These are phyloP conservation scores for Immersiella caudata DNA, from an alignment of 495 filamentous ascomycete genomes.

Conservation along the genomic window DNA sequence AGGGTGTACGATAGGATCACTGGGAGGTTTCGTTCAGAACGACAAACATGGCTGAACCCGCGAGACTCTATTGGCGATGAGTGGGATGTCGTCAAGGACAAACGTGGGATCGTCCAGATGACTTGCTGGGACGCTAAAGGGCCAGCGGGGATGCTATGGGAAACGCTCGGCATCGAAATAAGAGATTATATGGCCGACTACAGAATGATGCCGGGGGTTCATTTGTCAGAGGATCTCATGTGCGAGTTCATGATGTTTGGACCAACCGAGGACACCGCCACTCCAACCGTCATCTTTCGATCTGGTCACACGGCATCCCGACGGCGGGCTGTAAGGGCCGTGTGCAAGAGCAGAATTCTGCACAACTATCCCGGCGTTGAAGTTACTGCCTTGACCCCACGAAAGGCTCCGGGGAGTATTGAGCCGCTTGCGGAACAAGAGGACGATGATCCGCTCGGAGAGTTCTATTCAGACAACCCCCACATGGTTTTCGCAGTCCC, in stretches of 20 bases:
- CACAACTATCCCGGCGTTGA: neutral
- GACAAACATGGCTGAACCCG: neutral
- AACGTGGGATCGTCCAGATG: neutral
- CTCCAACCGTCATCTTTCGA: neutral
- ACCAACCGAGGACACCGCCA: neutral
- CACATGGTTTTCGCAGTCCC: neutral
- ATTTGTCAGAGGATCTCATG: neutral
- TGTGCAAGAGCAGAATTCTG: neutral
- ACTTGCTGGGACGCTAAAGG: too few relatives aligned
- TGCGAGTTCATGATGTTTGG: conserved; percentile 1
- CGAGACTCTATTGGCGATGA: conserved; percentile 1
- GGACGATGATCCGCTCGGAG: neutral
- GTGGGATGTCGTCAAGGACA: neutral
- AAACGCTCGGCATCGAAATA: neutral
- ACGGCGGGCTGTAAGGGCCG: neutral
- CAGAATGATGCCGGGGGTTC: neutral
- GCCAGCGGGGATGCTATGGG: too few relatives aligned
- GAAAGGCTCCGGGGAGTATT: neutral
- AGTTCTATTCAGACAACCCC: neutral
- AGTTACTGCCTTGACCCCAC: neutral
- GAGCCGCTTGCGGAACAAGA: neutral
- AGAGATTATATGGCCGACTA: neutral
- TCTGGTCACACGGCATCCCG: neutral
- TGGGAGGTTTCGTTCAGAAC: neutral
- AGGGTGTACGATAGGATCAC: neutral